Evolutionary conservation across 83 land plant species (phyloP).

Genomic region (Thuja plicata): DNA sequence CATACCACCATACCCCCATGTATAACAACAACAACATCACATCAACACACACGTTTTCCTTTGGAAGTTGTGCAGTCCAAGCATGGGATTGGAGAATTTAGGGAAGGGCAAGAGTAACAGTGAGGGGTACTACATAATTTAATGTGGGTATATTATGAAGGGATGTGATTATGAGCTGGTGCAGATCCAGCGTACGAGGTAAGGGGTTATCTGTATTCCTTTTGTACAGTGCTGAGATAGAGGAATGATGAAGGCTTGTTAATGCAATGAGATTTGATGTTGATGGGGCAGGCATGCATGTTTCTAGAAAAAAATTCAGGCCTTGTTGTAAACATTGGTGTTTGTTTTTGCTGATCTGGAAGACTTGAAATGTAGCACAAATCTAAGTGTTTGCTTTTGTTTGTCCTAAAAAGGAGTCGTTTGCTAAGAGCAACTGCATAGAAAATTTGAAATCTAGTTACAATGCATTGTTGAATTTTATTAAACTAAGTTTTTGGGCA

Average conservation of each 20-base stretch:
- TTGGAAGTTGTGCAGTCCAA: slow-evolving; percentile 6
- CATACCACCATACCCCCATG: slow-evolving; percentile 1
- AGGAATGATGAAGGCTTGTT: neutral
- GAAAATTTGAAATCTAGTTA: too few species aligned
- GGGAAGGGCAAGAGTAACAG: neutral
- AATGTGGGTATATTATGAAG: neutral
- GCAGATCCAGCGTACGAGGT: slow-evolving; percentile 16
- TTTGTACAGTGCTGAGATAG: neutral
- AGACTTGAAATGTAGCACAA: neutral
- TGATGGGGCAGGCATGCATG: neutral
- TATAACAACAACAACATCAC: neutral
- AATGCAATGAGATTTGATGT: neutral
- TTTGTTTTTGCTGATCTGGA: neutral
- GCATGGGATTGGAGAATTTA: neutral
- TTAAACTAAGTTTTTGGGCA: too few species aligned
- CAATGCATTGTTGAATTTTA: too few species aligned
- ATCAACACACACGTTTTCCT: slow-evolving; percentile 9
- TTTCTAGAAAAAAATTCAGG: neutral
- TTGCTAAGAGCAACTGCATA: too few species aligned
- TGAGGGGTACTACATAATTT: neutral
- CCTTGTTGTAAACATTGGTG: neutral
- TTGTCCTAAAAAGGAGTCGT: too few species aligned
- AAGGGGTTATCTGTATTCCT: neutral
- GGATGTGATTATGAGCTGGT: slow-evolving; percentile 1
- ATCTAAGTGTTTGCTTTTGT: too few species aligned